These are phyloP conservation scores for Ogataea pignaliae DNA, from an alignment of 805 yeast genomes.

Conservation along the genomic window DNA sequence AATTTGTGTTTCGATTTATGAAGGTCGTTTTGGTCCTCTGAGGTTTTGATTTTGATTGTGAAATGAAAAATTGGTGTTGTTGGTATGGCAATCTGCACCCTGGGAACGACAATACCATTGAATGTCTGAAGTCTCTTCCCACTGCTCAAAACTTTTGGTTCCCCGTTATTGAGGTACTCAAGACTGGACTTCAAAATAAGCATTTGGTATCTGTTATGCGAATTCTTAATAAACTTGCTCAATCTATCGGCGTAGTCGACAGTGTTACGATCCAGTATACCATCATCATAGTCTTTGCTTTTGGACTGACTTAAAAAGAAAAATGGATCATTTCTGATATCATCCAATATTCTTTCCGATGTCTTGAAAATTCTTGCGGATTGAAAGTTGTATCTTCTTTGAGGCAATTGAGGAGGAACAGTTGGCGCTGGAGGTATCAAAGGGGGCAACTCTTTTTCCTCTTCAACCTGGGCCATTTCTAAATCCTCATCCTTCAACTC, in stretches of 20 bases:
- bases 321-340: constrained; percentile 43
- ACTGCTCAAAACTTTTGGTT: constrained; percentile 5
- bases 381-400: constrained; percentile 19
- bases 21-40: constrained; percentile 3
- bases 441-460: too few relatives aligned
- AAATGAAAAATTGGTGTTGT: constrained; percentile 23
- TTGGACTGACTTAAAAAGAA: constrained; percentile 23
- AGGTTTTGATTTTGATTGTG: constrained; percentile 24
- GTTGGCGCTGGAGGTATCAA: neutral
- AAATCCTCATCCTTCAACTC: too few relatives aligned
- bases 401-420: constrained; percentile 14
- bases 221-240: constrained; percentile 13
- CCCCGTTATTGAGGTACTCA: constrained; percentile 15
- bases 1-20: constrained; percentile 21
- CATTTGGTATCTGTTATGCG: constrained; percentile 20
- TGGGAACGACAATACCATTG: constrained; percentile 25
- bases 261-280: constrained; percentile 26
- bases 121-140: constrained; percentile 16
- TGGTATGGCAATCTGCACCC: constrained; percentile 10
- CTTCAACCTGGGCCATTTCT: too few relatives aligned
- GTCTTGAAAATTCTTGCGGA: constrained; percentile 48
- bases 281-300: constrained; percentile 11
- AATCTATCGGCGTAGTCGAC: constrained; percentile 34
- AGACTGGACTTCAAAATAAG: constrained; percentile 33
- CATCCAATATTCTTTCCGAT: constrained; percentile 63